Conservation (phyloP, 1,284 basidiomycete genomes). For the Cutaneotrichosporon cutaneum region DNA sequence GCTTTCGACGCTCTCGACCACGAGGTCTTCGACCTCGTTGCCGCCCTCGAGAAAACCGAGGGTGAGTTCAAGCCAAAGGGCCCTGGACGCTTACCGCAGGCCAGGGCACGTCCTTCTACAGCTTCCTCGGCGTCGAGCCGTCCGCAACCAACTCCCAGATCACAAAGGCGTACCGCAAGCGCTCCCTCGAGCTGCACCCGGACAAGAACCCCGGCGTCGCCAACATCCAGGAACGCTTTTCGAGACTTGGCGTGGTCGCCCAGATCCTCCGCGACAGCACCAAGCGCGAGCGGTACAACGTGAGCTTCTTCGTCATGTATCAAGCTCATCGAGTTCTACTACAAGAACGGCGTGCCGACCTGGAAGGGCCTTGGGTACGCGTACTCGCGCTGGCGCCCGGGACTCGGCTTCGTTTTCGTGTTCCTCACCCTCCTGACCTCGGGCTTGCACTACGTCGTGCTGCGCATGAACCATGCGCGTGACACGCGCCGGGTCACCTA, state of each 20-base stretch:
- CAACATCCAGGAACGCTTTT: constrained; percentile 78
- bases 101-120: constrained; percentile 86
- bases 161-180: constrained; percentile 80
- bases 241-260: constrained; percentile 79
- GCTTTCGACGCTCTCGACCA: constrained; percentile 69
- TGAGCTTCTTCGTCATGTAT: too few relatives aligned
- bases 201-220: constrained; percentile 87
- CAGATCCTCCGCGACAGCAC: constrained; percentile 74
- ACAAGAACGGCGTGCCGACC: constrained; percentile 53
- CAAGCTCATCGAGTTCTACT: constrained; percentile 47
- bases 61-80: constrained; percentile 55
- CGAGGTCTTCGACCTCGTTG: constrained; percentile 95
- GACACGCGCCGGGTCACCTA: constrained; percentile 69
- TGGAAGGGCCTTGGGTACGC: constrained; percentile 65
- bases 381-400: constrained; percentile 87
- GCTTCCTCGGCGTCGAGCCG: constrained; percentile 70
- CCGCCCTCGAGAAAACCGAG: constrained; percentile 74
- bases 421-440: constrained; percentile 75
- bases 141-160: constrained; percentile 72
- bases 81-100: constrained; percentile 52
- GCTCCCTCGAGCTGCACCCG: constrained; percentile 82
- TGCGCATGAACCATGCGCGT: constrained; percentile 69
- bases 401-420: constrained; percentile 69
- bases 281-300: constrained; percentile 69
- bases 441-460: constrained; percentile 73